Evolutionary conservation across 2,329 filamentous ascomycete genomes (phyloP).

Genomic region (Sphaerulina populicola): DNA sequence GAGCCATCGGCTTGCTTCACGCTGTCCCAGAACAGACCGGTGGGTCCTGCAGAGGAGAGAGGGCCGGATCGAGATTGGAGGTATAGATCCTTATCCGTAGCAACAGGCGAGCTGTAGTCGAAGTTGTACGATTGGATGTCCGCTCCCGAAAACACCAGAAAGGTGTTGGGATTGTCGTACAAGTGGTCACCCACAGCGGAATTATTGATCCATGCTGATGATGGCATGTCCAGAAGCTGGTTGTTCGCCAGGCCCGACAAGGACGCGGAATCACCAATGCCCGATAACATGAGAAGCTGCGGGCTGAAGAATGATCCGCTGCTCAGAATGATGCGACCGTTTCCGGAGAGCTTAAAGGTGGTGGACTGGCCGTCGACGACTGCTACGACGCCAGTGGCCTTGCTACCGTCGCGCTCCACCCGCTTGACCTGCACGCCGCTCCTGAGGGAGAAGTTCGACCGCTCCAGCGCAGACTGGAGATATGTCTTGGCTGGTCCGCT

Average conservation of each 20-base stretch:
- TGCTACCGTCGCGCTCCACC: conserved; percentile 48
- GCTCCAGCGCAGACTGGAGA: conserved; percentile 43
- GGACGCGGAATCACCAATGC: conserved; percentile 51
- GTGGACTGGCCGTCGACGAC: conserved; percentile 56
- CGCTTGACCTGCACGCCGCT: conserved; percentile 43
- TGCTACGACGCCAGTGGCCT: conserved; percentile 46
- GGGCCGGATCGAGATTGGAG: conserved; percentile 44
- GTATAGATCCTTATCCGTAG: conserved; percentile 41
- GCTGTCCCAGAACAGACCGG: conserved; percentile 47
- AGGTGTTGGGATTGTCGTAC: conserved; percentile 44
- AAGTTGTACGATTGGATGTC: conserved; percentile 44
- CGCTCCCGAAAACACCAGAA: conserved; percentile 46
- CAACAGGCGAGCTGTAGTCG: conserved; percentile 39
- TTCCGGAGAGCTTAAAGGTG: conserved; percentile 56
- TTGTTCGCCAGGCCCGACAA: conserved; percentile 38
- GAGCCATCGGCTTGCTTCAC: conserved; percentile 47
- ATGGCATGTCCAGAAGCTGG: conserved; percentile 31
- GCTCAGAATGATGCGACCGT: conserved; percentile 42
- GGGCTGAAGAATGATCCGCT: conserved; percentile 55
- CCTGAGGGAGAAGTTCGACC: conserved; percentile 49
- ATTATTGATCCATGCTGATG: conserved; percentile 45
- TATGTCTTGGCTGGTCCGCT: conserved; percentile 44
- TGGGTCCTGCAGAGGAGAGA: conserved; percentile 48
- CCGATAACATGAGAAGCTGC: conserved; percentile 56
- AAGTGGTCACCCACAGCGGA: conserved; percentile 44